Evolutionary conservation across 164 flowering plant genomes (phyloP).

Genomic region (Aristolochia fimbriata): DNA sequence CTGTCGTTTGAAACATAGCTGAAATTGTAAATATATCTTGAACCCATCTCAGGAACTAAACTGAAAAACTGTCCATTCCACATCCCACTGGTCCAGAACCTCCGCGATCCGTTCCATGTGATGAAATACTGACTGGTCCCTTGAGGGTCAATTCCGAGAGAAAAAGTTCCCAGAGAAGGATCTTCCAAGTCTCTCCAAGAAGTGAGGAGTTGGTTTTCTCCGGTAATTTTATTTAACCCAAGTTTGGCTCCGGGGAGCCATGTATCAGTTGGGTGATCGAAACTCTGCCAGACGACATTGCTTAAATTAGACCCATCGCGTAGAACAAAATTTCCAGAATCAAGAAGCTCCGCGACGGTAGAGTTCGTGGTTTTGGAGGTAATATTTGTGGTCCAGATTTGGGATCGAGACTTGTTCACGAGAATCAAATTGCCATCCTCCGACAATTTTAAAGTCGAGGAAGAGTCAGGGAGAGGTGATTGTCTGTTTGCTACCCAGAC

Average conservation of each 20-base stretch:
- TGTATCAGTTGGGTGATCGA: constrained; percentile 9
- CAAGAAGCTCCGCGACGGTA: constrained; percentile 4
- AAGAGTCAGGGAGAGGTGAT: constrained; percentile 7
- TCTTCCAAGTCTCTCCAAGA: constrained; percentile 13
- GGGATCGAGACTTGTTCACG: not conserved
- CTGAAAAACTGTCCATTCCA: constrained; percentile 8
- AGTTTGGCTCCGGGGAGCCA: constrained; percentile 11
- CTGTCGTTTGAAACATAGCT: constrained; percentile 4
- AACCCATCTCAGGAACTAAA: constrained; percentile 16
- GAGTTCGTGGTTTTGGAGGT: not conserved
- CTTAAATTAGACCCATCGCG: constrained; percentile 4
- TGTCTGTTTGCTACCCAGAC: constrained; percentile 28
- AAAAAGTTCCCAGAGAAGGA: constrained; percentile 9
- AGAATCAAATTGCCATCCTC: constrained; percentile 23
- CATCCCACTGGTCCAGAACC: constrained; percentile 12
- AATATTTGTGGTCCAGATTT: constrained; percentile 10
- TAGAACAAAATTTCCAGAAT: constrained; percentile 21
- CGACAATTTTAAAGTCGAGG: constrained; percentile 13
- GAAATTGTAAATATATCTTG: constrained; percentile 8
- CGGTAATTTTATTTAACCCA: constrained; percentile 4
- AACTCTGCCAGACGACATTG: constrained; percentile 4
- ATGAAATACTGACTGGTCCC: constrained; percentile 1
- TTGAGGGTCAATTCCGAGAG: constrained; percentile 4
- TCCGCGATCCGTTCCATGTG: constrained; percentile 5
- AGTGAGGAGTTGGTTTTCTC: constrained; percentile 3